Percentiles rank a stretch among this genome's conserved stretches.
These are phyloP conservation scores for Suhomyces bribrorum DNA, from an alignment of 1,139 yeast genomes.

Conservation along the genomic window DNA sequence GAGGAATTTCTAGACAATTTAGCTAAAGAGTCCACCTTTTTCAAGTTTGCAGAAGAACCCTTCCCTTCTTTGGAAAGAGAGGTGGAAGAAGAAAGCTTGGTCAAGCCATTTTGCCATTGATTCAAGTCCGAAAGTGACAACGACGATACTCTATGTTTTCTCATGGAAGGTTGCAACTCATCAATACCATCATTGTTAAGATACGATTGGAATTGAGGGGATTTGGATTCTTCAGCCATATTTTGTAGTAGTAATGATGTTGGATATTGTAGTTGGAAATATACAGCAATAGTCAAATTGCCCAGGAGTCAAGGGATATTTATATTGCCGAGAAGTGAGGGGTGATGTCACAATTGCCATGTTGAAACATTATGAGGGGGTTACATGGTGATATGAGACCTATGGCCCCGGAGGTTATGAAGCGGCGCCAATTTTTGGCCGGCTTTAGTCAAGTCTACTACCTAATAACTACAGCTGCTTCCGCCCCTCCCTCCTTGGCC, in stretches of 20 bases:
- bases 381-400: neutral
- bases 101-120: constrained; percentile 55
- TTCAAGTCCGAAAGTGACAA: constrained; percentile 69
- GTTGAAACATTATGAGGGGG: neutral
- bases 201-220: constrained; percentile 45
- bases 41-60: constrained; percentile 44
- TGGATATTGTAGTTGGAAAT: neutral
- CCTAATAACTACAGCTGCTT: too few species aligned
- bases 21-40: constrained; percentile 51
- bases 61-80: constrained; percentile 32
- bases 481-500: too few species aligned
- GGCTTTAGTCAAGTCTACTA: too few species aligned
- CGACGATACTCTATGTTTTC: constrained; percentile 69
- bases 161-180: constrained; percentile 57
- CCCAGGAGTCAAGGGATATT: constrained; percentile 8
- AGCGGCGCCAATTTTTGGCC: too few species aligned
- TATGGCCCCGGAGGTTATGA: neutral
- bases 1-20: constrained; percentile 55
- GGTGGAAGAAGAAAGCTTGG: constrained; percentile 46
- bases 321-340: constrained; percentile 7
- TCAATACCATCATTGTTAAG: constrained; percentile 74
- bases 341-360: constrained; percentile 13
- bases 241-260: neutral
- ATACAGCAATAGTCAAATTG: neutral
- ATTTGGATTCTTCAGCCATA: constrained; percentile 13